Base-by-base conservation (phyloP, 2,329 filamentous ascomycete genomes). In the Hypoxylon sp. region DNA sequence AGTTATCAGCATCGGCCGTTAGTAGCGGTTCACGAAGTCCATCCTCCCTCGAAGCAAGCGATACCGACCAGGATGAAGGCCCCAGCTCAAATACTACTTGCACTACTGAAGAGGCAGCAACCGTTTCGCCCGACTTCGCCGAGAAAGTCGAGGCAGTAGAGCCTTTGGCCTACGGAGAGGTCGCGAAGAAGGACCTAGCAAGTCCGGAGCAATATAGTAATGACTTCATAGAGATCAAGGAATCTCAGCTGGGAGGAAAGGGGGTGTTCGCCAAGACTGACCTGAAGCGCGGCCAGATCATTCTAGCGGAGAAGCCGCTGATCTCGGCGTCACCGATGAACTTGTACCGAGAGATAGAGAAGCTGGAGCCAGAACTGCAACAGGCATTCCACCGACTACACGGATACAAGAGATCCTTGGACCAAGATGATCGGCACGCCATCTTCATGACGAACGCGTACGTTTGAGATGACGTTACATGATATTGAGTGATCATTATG, bases 361-460 rank as follows among this genome's bases (percentile, higher is more conserved):
- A 67, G 2, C 73, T 86, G 3, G 66, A 73, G 1, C 55, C 67
- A 0, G 65, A 70, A 0, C 68, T 77, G n/a, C 75, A 71, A 32
- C 65, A 72, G 0, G 71, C 79, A 0, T 82, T 78, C 11, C 50
- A 79, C 7, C 73, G 74, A 1, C 78, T 87, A 2, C 76, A 81
- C 40, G 76, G 75, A 0, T 78, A 79, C 59, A 64, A 72, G 18
- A 30, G 11, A 62, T 73, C 12, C 62, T 70, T 20, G 73, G 78
- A 61, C 56, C 67, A 36, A 72, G 77, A 52, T 68, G 69, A 30
- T 9, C 58, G 81, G 1, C 72, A 78, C 24, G 78, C 78, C 2
- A 78, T 84, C 18, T 82, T 80, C 75, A 72, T 71, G 20, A 83
- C 83, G 0, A 86, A 86, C 64, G 77, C 80, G 83, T 85, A 73